Evolutionary conservation across 352 stramenopile genomes (phyloP), one percentile per base, ranked within the genome.

Genomic region (Phytophthora ramorum): DNA sequence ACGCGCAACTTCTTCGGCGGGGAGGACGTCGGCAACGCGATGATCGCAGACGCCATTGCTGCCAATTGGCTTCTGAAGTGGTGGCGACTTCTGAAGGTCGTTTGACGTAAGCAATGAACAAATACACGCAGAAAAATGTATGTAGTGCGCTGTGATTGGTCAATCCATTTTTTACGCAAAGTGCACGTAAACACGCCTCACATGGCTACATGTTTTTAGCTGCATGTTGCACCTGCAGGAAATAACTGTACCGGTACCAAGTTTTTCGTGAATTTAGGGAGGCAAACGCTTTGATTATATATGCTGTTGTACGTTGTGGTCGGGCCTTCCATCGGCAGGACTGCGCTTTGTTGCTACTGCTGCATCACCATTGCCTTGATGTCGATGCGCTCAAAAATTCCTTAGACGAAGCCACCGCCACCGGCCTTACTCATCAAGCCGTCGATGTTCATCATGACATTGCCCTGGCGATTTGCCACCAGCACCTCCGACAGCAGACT

Each of bases 401-500:
- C 19, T 68, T 34, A 63, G 7, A 65, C 51, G 28, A 64, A 60
- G 16, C 50, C 60, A 4, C 54, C 61, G n/a, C 43, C 62, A 34
- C 61, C 46, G 12, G 55, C 16, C 32, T 61, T 75, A 28, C 17
- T 71, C 61, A 62, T 66, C 17, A 75, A 17, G 7, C 62, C 50
- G 26, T 75, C 66, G 37, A 85, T 59, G 34, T 79, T 85, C 9
- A 85, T 52, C 50, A 83, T 63, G 12, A 85, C 51, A 16, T 81
- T 83, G 47, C 57, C 57, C 49, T 85, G 75, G 59, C 75, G 69
- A 58, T 81, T 80, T 35, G 63, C 77, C 22, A 83, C 69, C 43
- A 85, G 52, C 56, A 85, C 51, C 37, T 85, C 71, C 5, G 77
- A 76, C 35, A 85, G 41, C n/a, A 85, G 26, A 52, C 76, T 85